Percentiles rank a stretch among this genome's conserved stretches.
Conservation (phyloP, 495 filamentous ascomycete species). For the Lentithecium fluviatile region DNA sequence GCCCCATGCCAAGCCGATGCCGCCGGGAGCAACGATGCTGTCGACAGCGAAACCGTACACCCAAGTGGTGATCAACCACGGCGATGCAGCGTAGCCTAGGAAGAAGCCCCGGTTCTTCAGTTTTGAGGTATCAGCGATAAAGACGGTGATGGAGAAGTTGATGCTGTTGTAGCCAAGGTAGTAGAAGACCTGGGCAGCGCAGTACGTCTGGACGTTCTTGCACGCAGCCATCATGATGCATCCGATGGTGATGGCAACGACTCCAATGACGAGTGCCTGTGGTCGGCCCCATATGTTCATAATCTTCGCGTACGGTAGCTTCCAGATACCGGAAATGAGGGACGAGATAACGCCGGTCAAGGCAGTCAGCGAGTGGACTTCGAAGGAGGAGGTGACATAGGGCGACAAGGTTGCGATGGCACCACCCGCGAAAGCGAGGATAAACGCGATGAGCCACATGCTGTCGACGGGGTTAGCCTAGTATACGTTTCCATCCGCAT, state of each 20-base stretch:
- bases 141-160: constrained; percentile 24
- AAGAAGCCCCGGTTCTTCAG: constrained; percentile 35
- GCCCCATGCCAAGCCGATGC: constrained; percentile 35
- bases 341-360: constrained; percentile 45
- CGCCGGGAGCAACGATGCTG: constrained; percentile 17
- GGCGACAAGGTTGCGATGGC: constrained; percentile 25
- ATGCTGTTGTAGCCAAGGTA: constrained; percentile 46
- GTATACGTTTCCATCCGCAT: not conserved
- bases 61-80: constrained; percentile 34
- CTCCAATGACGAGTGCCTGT: constrained; percentile 51
- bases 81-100: constrained; percentile 26
- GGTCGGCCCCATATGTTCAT: constrained; percentile 63
- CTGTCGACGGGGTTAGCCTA: constrained; percentile 32
- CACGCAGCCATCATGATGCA: constrained; percentile 52
- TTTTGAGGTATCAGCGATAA: constrained; percentile 37
- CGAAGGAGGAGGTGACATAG: constrained; percentile 40
- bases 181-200: constrained; percentile 55
- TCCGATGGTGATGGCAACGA: constrained; percentile 43
- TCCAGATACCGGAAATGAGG: constrained; percentile 61
- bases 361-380: constrained; percentile 38
- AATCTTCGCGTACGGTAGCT: constrained; percentile 63
- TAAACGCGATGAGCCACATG: constrained; percentile 52
- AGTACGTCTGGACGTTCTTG: constrained; percentile 49
- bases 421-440: constrained; percentile 46
- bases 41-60: constrained; percentile 22